phyloP scores from a whole-genome alignment of 164 flowering plant genomes.

The Akebia trifoliata region DNA sequence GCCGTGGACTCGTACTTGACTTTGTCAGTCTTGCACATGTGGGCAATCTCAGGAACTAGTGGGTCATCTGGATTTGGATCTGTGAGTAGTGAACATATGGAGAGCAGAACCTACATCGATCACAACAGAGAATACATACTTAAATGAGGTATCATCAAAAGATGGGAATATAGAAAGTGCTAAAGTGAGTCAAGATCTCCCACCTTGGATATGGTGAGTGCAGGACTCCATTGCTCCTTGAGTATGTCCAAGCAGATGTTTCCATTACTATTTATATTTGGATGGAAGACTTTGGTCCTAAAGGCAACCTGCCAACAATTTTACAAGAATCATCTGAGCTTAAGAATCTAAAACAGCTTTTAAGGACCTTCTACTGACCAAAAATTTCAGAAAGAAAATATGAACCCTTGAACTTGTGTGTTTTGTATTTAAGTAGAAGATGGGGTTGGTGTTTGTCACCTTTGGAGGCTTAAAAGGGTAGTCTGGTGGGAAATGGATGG shows the following conservation, averaged over 20 bases:
- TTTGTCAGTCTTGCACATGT: conserved; percentile 55
- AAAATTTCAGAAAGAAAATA: no score
- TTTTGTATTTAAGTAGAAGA: neutral
- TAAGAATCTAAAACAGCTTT: no score
- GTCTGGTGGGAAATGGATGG: conserved; percentile 65
- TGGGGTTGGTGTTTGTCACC: conserved; percentile 21
- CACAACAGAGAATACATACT: no score
- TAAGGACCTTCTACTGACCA: no score
- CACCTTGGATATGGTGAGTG: conserved; percentile 67
- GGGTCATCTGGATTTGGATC: conserved; percentile 75
- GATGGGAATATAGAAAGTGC: neutral
- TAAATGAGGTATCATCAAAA: neutral
- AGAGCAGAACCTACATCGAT: conserved; percentile 49
- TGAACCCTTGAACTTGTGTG: no score
- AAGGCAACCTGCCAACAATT: conserved; percentile 44
- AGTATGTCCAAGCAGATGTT: conserved; percentile 66
- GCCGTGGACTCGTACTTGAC: conserved; percentile 52
- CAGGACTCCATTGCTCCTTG: conserved; percentile 73
- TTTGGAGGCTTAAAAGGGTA: conserved; percentile 80
- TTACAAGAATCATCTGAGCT: neutral
- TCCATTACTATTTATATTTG: conserved; percentile 65
- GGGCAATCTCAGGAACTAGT: conserved; percentile 63
- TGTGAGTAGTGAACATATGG: conserved; percentile 61
- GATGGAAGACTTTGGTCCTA: conserved; percentile 62
- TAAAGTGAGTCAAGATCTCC: no score